Percentiles rank a stretch among this genome's conserved stretches.
Conservation (phyloP, 2,329 filamentous ascomycete species). For the Ophiostoma triangulosporum region DNA sequence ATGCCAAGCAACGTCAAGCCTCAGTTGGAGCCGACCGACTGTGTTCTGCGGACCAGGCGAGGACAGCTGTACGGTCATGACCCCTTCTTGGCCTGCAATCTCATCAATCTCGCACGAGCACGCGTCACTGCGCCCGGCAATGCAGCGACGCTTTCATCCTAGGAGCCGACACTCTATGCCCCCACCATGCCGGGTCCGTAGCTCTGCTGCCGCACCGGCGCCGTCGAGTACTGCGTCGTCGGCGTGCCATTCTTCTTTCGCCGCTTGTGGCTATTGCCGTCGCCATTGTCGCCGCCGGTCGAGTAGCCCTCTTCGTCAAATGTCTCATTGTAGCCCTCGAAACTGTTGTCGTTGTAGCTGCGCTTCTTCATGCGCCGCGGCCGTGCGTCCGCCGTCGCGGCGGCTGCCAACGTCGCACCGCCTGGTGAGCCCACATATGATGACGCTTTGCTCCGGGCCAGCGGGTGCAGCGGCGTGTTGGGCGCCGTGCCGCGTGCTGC, state of each 20-base stretch:
- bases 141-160: background rate
- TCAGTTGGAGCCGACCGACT: too few relatives aligned
- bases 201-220: constrained; percentile 34
- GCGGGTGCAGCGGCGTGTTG: constrained; percentile 33
- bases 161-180: constrained; percentile 25
- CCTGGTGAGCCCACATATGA: constrained; percentile 16
- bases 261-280: constrained; percentile 43
- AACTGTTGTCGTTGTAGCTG: constrained; percentile 61
- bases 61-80: too few relatives aligned
- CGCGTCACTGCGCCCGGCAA: background rate
- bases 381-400: constrained; percentile 37
- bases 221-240: constrained; percentile 26
- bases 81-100: too few relatives aligned
- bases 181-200: constrained; percentile 47
- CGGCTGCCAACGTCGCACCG: constrained; percentile 20
- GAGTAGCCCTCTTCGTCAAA: constrained; percentile 51
- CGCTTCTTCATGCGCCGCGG: constrained; percentile 59
- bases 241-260: constrained; percentile 46
- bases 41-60: too few relatives aligned
- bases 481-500: constrained; percentile 36
- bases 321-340: constrained; percentile 60
- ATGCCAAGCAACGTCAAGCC: too few relatives aligned
- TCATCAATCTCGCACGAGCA: background rate
- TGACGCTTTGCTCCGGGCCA: constrained; percentile 24
- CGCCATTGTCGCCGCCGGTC: constrained; percentile 60